phyloP scores from a whole-genome alignment of 805 yeast genomes.

The Yarrowia yakushimensis region DNA sequence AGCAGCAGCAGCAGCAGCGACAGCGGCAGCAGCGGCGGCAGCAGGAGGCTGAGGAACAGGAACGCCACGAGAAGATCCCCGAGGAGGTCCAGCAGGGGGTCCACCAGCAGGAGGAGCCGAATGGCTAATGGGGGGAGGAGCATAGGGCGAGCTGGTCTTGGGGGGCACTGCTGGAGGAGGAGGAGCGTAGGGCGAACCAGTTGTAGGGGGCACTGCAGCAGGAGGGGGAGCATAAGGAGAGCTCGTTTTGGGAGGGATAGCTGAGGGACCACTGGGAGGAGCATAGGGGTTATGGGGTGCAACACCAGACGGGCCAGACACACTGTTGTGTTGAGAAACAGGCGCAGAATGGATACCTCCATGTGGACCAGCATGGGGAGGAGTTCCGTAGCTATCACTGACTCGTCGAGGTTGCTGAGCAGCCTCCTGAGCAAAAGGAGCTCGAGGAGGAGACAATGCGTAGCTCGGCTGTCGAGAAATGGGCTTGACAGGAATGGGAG shows the following conservation, averaged over 20 bases:
- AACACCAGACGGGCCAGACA: neutral
- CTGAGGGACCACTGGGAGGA: slow-evolving; percentile 14
- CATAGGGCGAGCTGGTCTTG: slow-evolving; percentile 1
- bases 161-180: slow-evolving; percentile 10
- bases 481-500: slow-evolving; percentile 55
- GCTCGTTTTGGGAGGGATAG: slow-evolving; percentile 11
- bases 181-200: slow-evolving; percentile 10
- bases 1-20: neutral
- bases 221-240: slow-evolving; percentile 22
- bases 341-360: slow-evolving; percentile 11
- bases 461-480: slow-evolving; percentile 7
- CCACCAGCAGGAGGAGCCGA: neutral
- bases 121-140: neutral
- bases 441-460: slow-evolving; percentile 15
- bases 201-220: slow-evolving; percentile 7
- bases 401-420: slow-evolving; percentile 13
- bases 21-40: neutral
- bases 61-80: neutral
- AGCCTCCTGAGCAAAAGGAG: slow-evolving; percentile 15
- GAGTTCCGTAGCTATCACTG: neutral
- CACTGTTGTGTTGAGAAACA: slow-evolving; percentile 2
- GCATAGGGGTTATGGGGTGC: slow-evolving; percentile 12
- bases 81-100: neutral
- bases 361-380: neutral
- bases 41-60: slow-evolving; percentile 9